A percentile compares a stretch with the other conserved stretches of the same genome.
Evolutionary conservation across 2,329 filamentous ascomycete genomes (phyloP).

Genomic region (Fusarium mundagurra): DNA sequence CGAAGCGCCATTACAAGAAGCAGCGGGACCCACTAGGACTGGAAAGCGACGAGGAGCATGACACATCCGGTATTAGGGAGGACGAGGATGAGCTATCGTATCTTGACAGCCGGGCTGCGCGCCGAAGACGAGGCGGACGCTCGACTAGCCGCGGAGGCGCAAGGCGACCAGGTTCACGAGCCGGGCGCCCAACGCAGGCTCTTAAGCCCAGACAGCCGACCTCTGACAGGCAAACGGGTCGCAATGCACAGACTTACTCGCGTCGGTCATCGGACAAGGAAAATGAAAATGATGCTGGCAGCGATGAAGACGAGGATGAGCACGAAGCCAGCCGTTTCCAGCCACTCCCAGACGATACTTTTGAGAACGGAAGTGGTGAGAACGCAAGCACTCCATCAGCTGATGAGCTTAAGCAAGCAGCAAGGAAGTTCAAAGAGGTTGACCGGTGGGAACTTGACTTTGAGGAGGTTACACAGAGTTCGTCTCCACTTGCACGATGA

Average conservation of each 20-base stretch:
- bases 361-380: constrained; percentile 48
- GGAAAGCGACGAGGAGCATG: constrained; percentile 59
- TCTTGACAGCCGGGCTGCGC: constrained; percentile 49
- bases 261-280: constrained; percentile 66
- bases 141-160: constrained; percentile 43
- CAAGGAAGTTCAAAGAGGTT: constrained; percentile 74
- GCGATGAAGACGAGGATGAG: constrained; percentile 46
- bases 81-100: constrained; percentile 68
- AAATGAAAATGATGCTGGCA: constrained; percentile 50
- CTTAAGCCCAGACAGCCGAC: constrained; percentile 40
- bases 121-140: constrained; percentile 48
- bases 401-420: constrained; percentile 67
- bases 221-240: constrained; percentile 37
- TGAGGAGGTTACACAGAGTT: constrained; percentile 69
- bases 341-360: constrained; percentile 58
- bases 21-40: constrained; percentile 52
- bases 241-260: constrained; percentile 60
- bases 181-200: constrained; percentile 36
- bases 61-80: constrained; percentile 58
- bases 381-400: constrained; percentile 53
- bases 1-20: constrained; percentile 59
- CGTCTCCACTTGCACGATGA: constrained; percentile 63
- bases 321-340: constrained; percentile 53
- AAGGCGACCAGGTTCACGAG: constrained; percentile 43
- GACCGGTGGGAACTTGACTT: constrained; percentile 75